Evolutionary conservation across 768 basidiomycete species (phyloP).

Genomic region (Fomitopsis serialis): DNA sequence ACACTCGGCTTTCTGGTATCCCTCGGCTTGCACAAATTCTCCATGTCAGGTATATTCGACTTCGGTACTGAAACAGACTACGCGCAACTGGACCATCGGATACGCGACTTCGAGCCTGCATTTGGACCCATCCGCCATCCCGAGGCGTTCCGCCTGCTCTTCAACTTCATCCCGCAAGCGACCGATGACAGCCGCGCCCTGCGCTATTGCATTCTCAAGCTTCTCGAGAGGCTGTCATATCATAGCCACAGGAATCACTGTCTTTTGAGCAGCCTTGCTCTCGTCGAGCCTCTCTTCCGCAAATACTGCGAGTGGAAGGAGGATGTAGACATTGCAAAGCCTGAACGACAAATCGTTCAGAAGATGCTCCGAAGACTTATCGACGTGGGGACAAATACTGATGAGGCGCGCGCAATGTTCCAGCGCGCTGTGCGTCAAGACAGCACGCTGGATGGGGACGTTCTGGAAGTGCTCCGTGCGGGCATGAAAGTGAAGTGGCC

Average conservation of each 20-base stretch:
- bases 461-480: constrained; percentile 64
- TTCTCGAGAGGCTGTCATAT: constrained; percentile 57
- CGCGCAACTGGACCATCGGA: constrained; percentile 37
- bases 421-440: constrained; percentile 46
- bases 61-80: constrained; percentile 36
- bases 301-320: constrained; percentile 33
- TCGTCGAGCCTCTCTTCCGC: constrained; percentile 49
- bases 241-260: constrained; percentile 68
- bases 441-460: constrained; percentile 51
- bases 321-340: constrained; percentile 27
- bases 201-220: constrained; percentile 50
- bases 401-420: constrained; percentile 61
- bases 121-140: constrained; percentile 52
- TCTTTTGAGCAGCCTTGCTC: constrained; percentile 52
- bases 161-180: constrained; percentile 39
- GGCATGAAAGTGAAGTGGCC: constrained; percentile 77
- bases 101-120: constrained; percentile 34
- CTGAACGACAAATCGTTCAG: constrained; percentile 50
- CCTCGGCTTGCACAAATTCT: constrained; percentile 62
- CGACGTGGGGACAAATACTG: constrained; percentile 68
- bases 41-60: constrained; percentile 49
- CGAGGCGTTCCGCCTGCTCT: constrained; percentile 55
- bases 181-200: constrained; percentile 32
- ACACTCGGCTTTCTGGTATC: constrained; percentile 65
- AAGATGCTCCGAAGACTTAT: constrained; percentile 64